phyloP scores from a whole-genome alignment of 2,329 filamentous ascomycete genomes.

The Sporothrix pseudoabietina region DNA sequence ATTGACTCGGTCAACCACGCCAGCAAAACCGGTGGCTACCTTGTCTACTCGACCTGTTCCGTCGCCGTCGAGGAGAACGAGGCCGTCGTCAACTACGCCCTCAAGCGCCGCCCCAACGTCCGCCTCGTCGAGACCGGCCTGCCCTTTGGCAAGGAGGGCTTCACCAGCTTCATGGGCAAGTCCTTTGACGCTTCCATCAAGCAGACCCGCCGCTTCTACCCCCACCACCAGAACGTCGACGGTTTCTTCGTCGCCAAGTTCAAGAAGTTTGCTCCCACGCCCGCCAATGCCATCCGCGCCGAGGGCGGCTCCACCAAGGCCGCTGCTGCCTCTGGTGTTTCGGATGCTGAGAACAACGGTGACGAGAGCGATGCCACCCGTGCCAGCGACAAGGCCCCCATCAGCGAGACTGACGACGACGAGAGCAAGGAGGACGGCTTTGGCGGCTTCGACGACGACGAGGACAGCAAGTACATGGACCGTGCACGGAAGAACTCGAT shows the following conservation, averaged over 20 bases:
- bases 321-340: background rate
- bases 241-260: constrained; percentile 99
- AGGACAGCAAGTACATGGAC: constrained; percentile 71
- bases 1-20: constrained; percentile 96
- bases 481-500: constrained; percentile 73
- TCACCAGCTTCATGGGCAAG: constrained; percentile 88
- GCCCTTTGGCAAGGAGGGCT: constrained; percentile 88
- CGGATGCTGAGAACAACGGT: constrained; percentile 31
- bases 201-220: constrained; percentile 82
- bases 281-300: constrained; percentile 55
- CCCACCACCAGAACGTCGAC: constrained; percentile 75
- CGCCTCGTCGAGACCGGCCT: constrained; percentile 90
- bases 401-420: constrained; percentile 52
- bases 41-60: constrained; percentile 90
- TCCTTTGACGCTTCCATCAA: constrained; percentile 84
- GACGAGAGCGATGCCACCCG: constrained; percentile 39
- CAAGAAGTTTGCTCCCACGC: constrained; percentile 83
- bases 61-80: constrained; percentile 60
- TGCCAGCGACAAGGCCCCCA: constrained; percentile 68
- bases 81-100: constrained; percentile 88
- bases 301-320: constrained; percentile 34
- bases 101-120: constrained; percentile 89
- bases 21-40: constrained; percentile 90
- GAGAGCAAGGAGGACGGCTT: constrained; percentile 54
- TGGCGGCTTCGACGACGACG: constrained; percentile 73